Base-by-base conservation (phyloP, 768 basidiomycete species). In the Tremella mesenterica region DNA sequence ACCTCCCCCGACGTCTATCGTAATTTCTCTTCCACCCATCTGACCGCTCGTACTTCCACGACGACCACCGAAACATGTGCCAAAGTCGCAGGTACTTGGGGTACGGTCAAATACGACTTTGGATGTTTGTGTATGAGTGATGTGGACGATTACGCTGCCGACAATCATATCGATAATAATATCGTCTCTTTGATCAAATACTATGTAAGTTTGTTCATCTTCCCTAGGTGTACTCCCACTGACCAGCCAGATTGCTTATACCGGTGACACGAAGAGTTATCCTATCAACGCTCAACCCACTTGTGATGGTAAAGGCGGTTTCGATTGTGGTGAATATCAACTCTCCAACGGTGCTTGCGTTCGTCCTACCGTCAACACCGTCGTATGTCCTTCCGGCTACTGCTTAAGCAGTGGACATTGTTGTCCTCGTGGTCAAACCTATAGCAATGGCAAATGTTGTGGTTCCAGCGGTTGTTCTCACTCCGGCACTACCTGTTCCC, bases 101-200 rank as follows among this genome's bases (percentile, higher is more conserved):
- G 38, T 30, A 53, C 45, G 29, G 38, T 45, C 52, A 51, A 38
- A 3, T 70, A 48, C 53, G 48, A 70, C 48, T 65, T 70, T 50
- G 68, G 68, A 36, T 70, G 68, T 64, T 43, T 70, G 16, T 70
- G 68, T 50, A 9, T 39, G 33, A 53, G 56, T 41, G 68, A 70
- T 47, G 34, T 70, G 23, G 60, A 63, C 16, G 55, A 56, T 29
- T 70, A 58, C 50, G 62, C 55, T 36, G 16, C 28, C n/a, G 52
- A 57, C 50, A 67, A 65, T 59, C 47, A 48, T 4, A 52, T 62
- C 31, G 52, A 59, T 33, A 13, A 30, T 25, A 16, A 50, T 25
- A 36, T 67, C 41, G 39, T 59, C 25, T 29, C 25, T 12, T 33
- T 58, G 25, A 49, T 70, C 44, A 53, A 51, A 29, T 27, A 56